Base-by-base conservation (phyloP, 306 rosid genomes). In the Leucaena leucocephala region DNA sequence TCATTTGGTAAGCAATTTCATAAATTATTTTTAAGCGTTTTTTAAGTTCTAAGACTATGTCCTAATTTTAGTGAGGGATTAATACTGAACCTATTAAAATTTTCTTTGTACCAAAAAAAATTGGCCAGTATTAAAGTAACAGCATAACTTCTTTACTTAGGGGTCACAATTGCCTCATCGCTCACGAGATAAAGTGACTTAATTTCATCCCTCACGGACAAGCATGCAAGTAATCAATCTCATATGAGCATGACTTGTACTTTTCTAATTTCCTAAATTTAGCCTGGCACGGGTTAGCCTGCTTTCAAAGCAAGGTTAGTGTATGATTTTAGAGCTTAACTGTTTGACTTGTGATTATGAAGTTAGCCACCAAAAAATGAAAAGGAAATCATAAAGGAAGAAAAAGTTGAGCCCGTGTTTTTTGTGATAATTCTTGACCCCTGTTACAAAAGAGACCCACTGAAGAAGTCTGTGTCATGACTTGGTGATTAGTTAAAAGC, bases 401-500 rank as follows among this genome's bases (percentile, higher is more conserved):
- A 64, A 78, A 16, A 50, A 82, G 77, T 76, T 17, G n/a, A 6
- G 74, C 27, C 57, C 14, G n/a, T n/a, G n/a, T 4, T 15, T 49
- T 49, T 49, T 49, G 54, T 49, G 21, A 50, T 15, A 50, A 50
- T 15, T 2, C 14, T 46, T 46, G 13, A 46, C 21, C 21, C 57
- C 55, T 49, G 8, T 50, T 50, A 5, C 22, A 50, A 4, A 50
- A 50, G 21, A 50, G 58, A 21, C 66, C 79, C 81, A 40, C 76
- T 75, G 19, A 55, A 64, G 71, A 66, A 79, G 49, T 71, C 42
- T 46, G 69, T 42, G 78, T 49, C 7, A 39, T 57, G 43, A 71
- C 61, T 45, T 58, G 61, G 69, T 59, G 72, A 68, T 83, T 69
- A 73, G 73, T 73, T 57, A 57, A 67, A 82, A 80, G 67, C 78